Evolutionary conservation across 2,329 filamentous ascomycete species (phyloP).

Genomic region (Nothophaeocryptopus gaeumannii): DNA sequence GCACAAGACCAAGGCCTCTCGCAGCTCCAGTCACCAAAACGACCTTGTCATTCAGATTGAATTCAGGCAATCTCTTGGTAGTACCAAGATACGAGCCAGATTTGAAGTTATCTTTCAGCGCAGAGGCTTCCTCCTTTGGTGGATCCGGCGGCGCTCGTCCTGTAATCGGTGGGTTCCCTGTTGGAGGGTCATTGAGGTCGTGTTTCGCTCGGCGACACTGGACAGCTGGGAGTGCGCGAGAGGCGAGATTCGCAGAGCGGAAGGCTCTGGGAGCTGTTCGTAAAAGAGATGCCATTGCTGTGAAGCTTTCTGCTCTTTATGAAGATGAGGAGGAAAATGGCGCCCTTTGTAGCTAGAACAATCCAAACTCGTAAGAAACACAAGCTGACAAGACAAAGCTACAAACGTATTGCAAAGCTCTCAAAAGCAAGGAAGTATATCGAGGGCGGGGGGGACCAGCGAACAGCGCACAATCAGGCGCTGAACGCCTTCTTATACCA

Average conservation of each 20-base stretch:
- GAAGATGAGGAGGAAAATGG: background rate
- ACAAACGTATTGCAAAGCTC: too few species aligned
- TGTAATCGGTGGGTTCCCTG: constrained; percentile 30
- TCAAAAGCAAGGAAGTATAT: too few species aligned
- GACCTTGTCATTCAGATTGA: constrained; percentile 57
- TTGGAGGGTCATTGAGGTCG: constrained; percentile 31
- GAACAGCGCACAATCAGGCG: too few species aligned
- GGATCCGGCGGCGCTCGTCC: constrained; percentile 31
- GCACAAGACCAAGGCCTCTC: constrained; percentile 67
- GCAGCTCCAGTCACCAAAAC: constrained; percentile 40
- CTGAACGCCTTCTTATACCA: too few species aligned
- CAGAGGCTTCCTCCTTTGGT: constrained; percentile 32
- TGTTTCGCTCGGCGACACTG: constrained; percentile 26
- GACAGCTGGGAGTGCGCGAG: constrained; percentile 13
- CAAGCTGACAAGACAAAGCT: too few species aligned
- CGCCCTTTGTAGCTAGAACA: too few species aligned
- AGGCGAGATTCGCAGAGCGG: constrained; percentile 11
- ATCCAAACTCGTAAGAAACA: too few species aligned
- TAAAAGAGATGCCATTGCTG: constrained; percentile 22
- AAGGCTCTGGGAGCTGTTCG: constrained; percentile 22
- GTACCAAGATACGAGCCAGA: constrained; percentile 36
- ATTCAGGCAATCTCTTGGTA: constrained; percentile 61
- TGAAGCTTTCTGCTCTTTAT: background rate
- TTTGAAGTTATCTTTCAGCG: constrained; percentile 31
- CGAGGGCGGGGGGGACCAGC: too few species aligned